A percentile compares a stretch with the other conserved stretches of the same genome.
Evolutionary conservation across 805 yeast genomes (phyloP).

Genomic region (Lipomyces orientalis): DNA sequence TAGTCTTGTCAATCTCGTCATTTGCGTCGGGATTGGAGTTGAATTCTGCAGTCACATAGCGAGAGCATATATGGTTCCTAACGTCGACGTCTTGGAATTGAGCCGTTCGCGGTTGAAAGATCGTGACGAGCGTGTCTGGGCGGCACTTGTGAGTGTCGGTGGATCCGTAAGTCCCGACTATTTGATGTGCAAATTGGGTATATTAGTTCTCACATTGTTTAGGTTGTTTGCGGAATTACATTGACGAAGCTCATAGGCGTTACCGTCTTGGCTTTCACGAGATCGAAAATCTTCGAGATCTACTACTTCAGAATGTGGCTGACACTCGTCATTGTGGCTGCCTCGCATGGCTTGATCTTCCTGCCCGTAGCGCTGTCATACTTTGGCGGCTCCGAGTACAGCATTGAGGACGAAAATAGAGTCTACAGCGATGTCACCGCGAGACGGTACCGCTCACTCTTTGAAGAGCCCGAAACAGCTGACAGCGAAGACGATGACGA

Average conservation of each 20-base stretch:
- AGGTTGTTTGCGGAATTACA: constrained; percentile 85
- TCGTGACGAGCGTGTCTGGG: constrained; percentile 50
- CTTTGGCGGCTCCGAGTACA: constrained; percentile 65
- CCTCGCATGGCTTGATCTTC: constrained; percentile 76
- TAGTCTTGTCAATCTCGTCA: constrained; percentile 83
- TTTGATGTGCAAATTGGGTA: background rate
- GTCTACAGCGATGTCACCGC: background rate
- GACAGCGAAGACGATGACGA: constrained; percentile 8
- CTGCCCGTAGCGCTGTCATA: constrained; percentile 74
- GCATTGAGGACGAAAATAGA: constrained; percentile 44
- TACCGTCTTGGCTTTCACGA: constrained; percentile 80
- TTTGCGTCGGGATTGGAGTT: constrained; percentile 92
- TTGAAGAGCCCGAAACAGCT: constrained; percentile 14
- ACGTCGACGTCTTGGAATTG: constrained; percentile 45
- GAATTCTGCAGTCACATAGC: constrained; percentile 92
- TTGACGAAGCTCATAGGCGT: constrained; percentile 90
- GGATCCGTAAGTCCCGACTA: constrained; percentile 54
- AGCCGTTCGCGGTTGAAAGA: constrained; percentile 37
- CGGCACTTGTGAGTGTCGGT: constrained; percentile 80
- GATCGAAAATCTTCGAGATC: constrained; percentile 84
- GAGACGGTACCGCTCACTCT: constrained; percentile 11
- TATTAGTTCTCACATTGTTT: background rate
- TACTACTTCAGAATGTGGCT: constrained; percentile 97
- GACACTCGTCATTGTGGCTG: constrained; percentile 74
- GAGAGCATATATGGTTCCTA: constrained; percentile 67